phyloP scores from a whole-genome alignment of 441 rosid genomes.

The Euphorbia celastroides region DNA sequence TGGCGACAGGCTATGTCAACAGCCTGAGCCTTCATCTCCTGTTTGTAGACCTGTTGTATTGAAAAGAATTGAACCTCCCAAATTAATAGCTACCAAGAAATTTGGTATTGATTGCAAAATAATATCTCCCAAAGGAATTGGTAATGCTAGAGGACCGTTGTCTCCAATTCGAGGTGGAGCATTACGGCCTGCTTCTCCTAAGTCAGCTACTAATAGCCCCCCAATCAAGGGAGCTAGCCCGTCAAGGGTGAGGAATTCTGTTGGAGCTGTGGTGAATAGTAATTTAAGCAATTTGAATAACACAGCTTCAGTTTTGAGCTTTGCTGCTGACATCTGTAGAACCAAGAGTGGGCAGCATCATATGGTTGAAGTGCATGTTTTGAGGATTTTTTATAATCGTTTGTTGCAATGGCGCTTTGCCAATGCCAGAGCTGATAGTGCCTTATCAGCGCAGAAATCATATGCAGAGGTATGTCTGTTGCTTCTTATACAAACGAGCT shows the following conservation, averaged over 20 bases:
- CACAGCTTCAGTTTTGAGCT: slow-evolving; percentile 62
- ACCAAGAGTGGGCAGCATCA: slow-evolving; percentile 60
- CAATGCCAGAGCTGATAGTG: slow-evolving; percentile 68
- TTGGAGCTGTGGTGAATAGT: slow-evolving; percentile 30
- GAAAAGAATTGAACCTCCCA: slow-evolving; percentile 33
- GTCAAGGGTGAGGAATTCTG: slow-evolving; percentile 49
- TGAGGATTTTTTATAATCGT: slow-evolving; percentile 68
- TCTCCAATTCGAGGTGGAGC: slow-evolving; percentile 49
- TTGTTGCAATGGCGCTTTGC: slow-evolving; percentile 80
- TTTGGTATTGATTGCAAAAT: slow-evolving; percentile 41
- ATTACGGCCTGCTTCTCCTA: slow-evolving; percentile 65
- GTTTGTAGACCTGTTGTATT: slow-evolving; percentile 28
- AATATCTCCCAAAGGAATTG: slow-evolving; percentile 47
- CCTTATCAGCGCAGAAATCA: slow-evolving; percentile 44
- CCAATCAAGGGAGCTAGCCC: slow-evolving; percentile 73
- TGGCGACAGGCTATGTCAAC: slow-evolving; percentile 35
- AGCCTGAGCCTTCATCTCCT: slow-evolving; percentile 37
- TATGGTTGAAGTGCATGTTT: slow-evolving; percentile 54
- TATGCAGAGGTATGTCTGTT: slow-evolving; percentile 64
- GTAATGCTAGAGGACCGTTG: slow-evolving; percentile 37
- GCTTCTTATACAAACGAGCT: neutral
- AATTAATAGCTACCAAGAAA: slow-evolving; percentile 39
- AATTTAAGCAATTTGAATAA: slow-evolving; percentile 24
- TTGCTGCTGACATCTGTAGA: slow-evolving; percentile 71
- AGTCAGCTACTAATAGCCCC: slow-evolving; percentile 22